Conservation (phyloP, 2,329 filamentous ascomycete species). For the Aspergillus niger region DNA sequence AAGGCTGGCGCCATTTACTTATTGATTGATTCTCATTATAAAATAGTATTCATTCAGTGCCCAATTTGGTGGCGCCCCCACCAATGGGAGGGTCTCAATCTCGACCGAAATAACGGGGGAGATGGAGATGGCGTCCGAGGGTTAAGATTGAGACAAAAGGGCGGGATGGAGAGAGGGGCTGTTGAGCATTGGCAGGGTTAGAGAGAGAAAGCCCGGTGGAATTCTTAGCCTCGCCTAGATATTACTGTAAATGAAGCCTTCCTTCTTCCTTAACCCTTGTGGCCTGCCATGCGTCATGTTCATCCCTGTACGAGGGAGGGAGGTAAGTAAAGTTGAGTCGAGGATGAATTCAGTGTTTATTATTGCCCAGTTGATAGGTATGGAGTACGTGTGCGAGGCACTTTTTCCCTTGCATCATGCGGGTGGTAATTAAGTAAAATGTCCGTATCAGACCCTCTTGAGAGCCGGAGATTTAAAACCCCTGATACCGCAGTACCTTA, state of each 20-base stretch:
- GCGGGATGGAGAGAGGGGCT: background rate
- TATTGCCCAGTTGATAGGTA: background rate
- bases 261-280: background rate
- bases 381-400: background rate
- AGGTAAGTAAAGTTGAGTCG: background rate
- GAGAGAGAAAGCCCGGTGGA: background rate
- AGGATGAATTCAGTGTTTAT: background rate
- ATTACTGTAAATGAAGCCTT: too few relatives aligned
- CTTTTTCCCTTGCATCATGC: background rate
- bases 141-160: conserved; percentile 7
- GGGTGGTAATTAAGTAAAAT: background rate
- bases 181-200: background rate
- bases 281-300: background rate
- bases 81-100: background rate
- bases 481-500: conserved; percentile 19
- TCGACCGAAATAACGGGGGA: conserved; percentile 2
- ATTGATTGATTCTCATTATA: background rate
- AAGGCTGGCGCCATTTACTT: background rate
- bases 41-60: background rate
- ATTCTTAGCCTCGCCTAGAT: too few relatives aligned
- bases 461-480: conserved; percentile 7
- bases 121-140: background rate
- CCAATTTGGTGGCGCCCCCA: conserved; percentile 1
- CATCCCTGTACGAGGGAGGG: background rate
- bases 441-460: background rate